phyloP scores from a whole-genome alignment of 441 rosid genomes.

The Aleurites moluccanus region DNA sequence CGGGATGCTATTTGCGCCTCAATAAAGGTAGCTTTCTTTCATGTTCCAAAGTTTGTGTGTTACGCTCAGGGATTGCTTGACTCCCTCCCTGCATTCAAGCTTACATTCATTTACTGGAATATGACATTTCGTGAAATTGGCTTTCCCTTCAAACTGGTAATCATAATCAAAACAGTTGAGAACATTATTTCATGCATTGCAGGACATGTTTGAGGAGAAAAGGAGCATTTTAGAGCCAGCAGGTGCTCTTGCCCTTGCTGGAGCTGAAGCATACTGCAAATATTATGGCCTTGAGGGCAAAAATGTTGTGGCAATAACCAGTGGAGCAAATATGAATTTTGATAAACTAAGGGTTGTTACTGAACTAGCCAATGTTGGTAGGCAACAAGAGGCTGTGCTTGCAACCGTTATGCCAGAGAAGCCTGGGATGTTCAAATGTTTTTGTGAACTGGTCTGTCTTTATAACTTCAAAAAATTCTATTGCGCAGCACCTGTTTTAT shows the following conservation, averaged over 20 bases:
- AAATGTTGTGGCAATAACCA: conserved; percentile 79
- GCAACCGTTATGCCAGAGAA: conserved; percentile 78
- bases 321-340: conserved; percentile 98
- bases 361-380: conserved; percentile 95
- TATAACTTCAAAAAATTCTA: neutral
- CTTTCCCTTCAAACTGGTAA: neutral
- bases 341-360: conserved; percentile 91
- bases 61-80: conserved; percentile 3
- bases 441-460: conserved; percentile 67
- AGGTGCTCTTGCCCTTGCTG: conserved; percentile 97
- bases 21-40: conserved; percentile 55
- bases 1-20: conserved; percentile 99
- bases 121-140: neutral
- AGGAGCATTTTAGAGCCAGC: conserved; percentile 95
- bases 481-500: neutral
- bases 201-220: conserved; percentile 99
- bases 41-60: neutral
- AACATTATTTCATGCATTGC: conserved; percentile 20
- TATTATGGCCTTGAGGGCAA: conserved; percentile 71
- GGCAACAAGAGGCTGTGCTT: conserved; percentile 91
- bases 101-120: neutral
- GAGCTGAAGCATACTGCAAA: conserved; percentile 97
- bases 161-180: conserved; percentile 11
- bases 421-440: conserved; percentile 81
- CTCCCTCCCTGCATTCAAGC: neutral